Conservation (phyloP, 352 stramenopile species). For the Phytophthora pisi region DNA sequence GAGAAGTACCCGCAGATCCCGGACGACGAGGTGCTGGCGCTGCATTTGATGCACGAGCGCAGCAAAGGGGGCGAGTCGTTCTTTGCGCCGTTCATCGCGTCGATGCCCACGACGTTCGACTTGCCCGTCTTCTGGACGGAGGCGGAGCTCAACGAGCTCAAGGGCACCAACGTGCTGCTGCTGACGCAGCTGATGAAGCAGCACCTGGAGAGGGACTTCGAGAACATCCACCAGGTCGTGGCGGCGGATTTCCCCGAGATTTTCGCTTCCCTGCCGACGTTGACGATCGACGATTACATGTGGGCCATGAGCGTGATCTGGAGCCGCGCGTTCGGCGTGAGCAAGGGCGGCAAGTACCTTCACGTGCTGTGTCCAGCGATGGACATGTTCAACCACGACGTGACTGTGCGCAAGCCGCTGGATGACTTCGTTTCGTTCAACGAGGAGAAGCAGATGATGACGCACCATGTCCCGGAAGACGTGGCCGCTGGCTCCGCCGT, state of each 20-base stretch:
- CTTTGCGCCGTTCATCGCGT: slow-evolving; percentile 62
- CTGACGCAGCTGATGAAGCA: slow-evolving; percentile 69
- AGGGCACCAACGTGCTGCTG: slow-evolving; percentile 63
- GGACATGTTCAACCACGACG: slow-evolving; percentile 85
- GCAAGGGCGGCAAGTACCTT: slow-evolving; percentile 43
- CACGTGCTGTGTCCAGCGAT: slow-evolving; percentile 68
- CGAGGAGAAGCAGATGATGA: slow-evolving; percentile 48
- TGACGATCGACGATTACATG: slow-evolving; percentile 63
- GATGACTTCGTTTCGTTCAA: slow-evolving; percentile 67
- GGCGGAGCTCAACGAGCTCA: slow-evolving; percentile 47
- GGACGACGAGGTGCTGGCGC: slow-evolving; percentile 56
- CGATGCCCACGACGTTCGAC: slow-evolving; percentile 59
- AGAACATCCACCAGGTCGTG: slow-evolving; percentile 57
- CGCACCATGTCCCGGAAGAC: slow-evolving; percentile 46
- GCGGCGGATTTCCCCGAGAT: slow-evolving; percentile 50
- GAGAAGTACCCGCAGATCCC: slow-evolving; percentile 47
- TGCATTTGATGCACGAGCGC: slow-evolving; percentile 68
- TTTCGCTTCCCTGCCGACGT: slow-evolving; percentile 36
- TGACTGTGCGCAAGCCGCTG: slow-evolving; percentile 41
- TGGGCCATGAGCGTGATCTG: slow-evolving; percentile 83
- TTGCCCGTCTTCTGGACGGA: slow-evolving; percentile 65
- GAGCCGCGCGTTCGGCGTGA: slow-evolving; percentile 73
- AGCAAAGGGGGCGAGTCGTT: slow-evolving; percentile 51
- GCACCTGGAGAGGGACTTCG: slow-evolving; percentile 64
- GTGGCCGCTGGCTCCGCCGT: slow-evolving; percentile 41